Percentiles rank a stretch among this genome's conserved stretches.
phyloP scores from a whole-genome alignment of 441 rosid genomes.

The Populus hybrid region DNA sequence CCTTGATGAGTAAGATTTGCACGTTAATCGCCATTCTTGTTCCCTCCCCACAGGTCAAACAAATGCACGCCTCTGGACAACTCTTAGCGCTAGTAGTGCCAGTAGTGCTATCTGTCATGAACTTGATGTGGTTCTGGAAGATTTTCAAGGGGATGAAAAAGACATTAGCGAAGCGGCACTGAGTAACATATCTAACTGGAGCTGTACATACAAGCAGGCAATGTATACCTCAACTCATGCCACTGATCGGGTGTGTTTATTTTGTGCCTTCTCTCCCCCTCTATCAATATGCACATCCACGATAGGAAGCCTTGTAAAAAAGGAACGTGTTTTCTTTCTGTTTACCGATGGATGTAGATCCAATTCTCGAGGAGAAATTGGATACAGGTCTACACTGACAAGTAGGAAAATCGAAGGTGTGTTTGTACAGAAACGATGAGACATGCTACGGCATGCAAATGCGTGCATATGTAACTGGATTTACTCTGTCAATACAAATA shows the following conservation, averaged over 20 bases:
- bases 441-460: not conserved
- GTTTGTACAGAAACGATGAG: too few species aligned
- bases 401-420: too few species aligned
- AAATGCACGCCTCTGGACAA: conserved; percentile 31
- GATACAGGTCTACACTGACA: not conserved
- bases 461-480: not conserved
- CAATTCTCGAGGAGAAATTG: not conserved
- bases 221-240: not conserved
- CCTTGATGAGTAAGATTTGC: not conserved
- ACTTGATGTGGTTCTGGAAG: conserved; percentile 44
- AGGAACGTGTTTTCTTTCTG: not conserved
- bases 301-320: not conserved
- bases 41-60: conserved; percentile 32
- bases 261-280: conserved; percentile 1
- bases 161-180: conserved; percentile 39
- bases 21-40: not conserved
- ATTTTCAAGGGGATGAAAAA: conserved; percentile 41
- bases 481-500: too few species aligned
- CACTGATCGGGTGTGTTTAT: not conserved
- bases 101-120: conserved; percentile 26
- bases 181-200: not conserved
- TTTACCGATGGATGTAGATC: not conserved
- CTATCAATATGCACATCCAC: not conserved
- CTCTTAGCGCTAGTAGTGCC: conserved; percentile 37
- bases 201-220: not conserved